These are phyloP conservation scores for Terfezia boudieri DNA, from an alignment of 495 filamentous ascomycete species.

Conservation along the genomic window DNA sequence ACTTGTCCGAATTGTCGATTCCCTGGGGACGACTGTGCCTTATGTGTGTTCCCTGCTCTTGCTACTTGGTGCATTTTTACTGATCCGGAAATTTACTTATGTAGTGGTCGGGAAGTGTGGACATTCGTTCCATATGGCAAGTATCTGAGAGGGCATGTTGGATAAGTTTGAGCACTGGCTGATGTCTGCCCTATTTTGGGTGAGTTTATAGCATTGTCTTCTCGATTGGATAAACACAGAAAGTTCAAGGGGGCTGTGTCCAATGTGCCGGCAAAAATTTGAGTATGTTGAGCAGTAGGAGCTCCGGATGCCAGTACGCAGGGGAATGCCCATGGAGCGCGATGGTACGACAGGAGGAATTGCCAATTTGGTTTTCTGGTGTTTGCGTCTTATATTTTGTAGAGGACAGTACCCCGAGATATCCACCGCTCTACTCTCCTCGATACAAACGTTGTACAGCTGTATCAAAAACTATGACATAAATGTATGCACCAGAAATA, in stretches of 20 bases:
- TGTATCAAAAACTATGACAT: too few relatives aligned
- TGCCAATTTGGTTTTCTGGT: too few relatives aligned
- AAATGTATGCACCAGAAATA: too few relatives aligned
- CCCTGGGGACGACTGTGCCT: constrained; percentile 82
- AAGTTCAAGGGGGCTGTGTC: constrained; percentile 77
- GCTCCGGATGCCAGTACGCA: not conserved
- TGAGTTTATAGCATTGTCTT: constrained; percentile 56
- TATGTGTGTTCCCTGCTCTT: constrained; percentile 35
- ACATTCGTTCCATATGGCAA: constrained; percentile 92
- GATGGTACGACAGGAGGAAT: too few relatives aligned
- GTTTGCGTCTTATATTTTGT: too few relatives aligned
- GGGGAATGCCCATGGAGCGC: too few relatives aligned
- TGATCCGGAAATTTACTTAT: not conserved
- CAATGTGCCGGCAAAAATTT: constrained; percentile 82
- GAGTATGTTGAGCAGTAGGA: not conserved
- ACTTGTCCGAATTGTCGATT: constrained; percentile 97
- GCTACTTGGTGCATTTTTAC: not conserved
- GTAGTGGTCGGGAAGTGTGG: constrained; percentile 86
- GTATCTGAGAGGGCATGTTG: not conserved
- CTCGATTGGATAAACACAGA: constrained; percentile 91
- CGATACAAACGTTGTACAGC: too few relatives aligned
- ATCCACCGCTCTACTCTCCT: too few relatives aligned
- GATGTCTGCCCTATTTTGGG: too few relatives aligned
- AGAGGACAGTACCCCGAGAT: too few relatives aligned
- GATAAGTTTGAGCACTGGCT: too few relatives aligned